Percentiles rank a stretch among this genome's conserved stretches.
These are phyloP conservation scores for Tetradesmus obliquus DNA, from an alignment of 139 green algal genomes.

Conservation along the genomic window DNA sequence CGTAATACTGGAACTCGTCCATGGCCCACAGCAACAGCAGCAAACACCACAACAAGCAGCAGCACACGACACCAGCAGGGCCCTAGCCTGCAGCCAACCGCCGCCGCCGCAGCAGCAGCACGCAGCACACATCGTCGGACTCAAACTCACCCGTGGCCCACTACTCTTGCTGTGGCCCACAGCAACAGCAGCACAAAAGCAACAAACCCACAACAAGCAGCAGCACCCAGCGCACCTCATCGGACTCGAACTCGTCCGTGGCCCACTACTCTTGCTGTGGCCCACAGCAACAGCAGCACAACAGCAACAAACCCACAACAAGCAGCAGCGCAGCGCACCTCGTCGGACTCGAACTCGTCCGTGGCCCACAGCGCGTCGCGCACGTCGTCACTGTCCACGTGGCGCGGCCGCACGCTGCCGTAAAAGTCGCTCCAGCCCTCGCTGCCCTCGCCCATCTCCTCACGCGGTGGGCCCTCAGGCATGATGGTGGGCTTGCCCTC, in stretches of 20 bases:
- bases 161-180: too few species aligned
- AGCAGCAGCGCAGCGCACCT: constrained; percentile 43
- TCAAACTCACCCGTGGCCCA: constrained; percentile 74
- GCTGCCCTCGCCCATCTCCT: constrained; percentile 56
- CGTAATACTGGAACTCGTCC: neutral
- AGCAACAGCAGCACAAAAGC: too few species aligned
- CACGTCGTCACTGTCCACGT: constrained; percentile 65
- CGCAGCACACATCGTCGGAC: constrained; percentile 61
- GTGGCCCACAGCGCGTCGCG: constrained; percentile 71
- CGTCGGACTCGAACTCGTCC: constrained; percentile 73
- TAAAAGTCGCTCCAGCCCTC: constrained; percentile 71
- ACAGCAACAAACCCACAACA: too few species aligned
- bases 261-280: too few species aligned
- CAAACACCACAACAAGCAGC: neutral
- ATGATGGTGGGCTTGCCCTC: constrained; percentile 71
- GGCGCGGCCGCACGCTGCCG: constrained; percentile 59
- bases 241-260: constrained; percentile 72
- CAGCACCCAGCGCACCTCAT: constrained; percentile 55
- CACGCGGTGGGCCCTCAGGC: constrained; percentile 50
- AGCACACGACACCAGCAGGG: too few species aligned
- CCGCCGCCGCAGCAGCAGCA: too few species aligned
- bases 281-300: too few species aligned
- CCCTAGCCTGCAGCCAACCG: too few species aligned
- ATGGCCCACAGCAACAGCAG: neutral
- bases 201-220: too few species aligned